Evolutionary conservation across 805 yeast genomes (phyloP), one percentile per base, ranked within the genome.

Genomic region (Lipomyces japonicus): DNA sequence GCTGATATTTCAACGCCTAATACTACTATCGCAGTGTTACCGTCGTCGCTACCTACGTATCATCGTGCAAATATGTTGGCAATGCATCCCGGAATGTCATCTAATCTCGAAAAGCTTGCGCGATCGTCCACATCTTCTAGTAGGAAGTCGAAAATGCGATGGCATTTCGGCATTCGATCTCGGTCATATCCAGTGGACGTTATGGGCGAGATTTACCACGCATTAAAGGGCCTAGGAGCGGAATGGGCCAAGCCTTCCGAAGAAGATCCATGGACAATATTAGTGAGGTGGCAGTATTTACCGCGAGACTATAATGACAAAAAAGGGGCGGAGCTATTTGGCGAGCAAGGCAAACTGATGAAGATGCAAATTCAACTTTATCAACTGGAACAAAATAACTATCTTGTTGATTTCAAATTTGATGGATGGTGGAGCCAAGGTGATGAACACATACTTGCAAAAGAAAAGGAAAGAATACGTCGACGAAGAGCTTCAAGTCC

Each of bases 161-260:
- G 98, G 98, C 98, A 93, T 73, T 93, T 93, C 65, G 98, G 98
- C 58, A 93, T 93, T 53, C 76, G 98, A 65, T 88, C 96, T 6
- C 77, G 97, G 62, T 87, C 96, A 0, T 93, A 93, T 65, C 97
- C 98, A 30, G 74, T 93, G 61, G 98, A 93, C 68, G 98, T 93
- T 2, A 93, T 93, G 97, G 96, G 97, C 24, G 98, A 93, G 66
- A 90, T 93, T 39, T 93, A 93, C 70, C 76, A 96, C 41, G 97
- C 97, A 1, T 74, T 93, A 65, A 86, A 86, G 69, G 88, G 86
- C 62, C 72, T 93, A 47, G 97, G 96, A 1, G 97, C 97, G 0
- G 97, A 93, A 68, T 93, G 97, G 97, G 86, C 93, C 7, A 82
- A 84, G 61, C 97, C 97, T 4, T 79, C 90, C 0, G 96, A 90